Conservation (phyloP, 306 rosid species). For the Adenanthera pavonina region DNA sequence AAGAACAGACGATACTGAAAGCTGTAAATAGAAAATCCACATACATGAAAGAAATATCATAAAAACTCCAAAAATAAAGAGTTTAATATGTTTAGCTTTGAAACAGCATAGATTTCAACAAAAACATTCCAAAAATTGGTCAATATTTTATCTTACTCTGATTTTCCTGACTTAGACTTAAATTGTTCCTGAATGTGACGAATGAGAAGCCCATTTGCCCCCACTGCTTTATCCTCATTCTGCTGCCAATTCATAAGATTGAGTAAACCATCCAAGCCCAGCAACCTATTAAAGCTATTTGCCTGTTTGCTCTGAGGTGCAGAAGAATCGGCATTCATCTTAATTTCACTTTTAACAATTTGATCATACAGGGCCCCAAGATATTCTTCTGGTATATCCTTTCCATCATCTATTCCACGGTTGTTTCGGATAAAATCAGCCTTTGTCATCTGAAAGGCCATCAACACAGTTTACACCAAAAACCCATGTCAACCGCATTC, state of each 20-base stretch:
- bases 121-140: conserved; percentile 26
- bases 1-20: background rate
- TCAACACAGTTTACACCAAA: conserved; percentile 47
- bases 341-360: conserved; percentile 91
- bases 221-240: conserved; percentile 92
- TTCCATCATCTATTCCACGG: conserved; percentile 98
- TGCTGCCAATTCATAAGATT: conserved; percentile 97
- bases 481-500: conserved; percentile 34
- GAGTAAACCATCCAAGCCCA: conserved; percentile 95
- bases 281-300: conserved; percentile 85
- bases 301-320: conserved; percentile 94
- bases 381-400: conserved; percentile 94
- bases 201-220: conserved; percentile 96
- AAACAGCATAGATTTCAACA: conserved; percentile 26
- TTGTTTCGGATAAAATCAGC: conserved; percentile 96
- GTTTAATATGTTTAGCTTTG: conserved; percentile 30
- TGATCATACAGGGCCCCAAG: conserved; percentile 89
- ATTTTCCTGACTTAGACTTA: conserved; percentile 90
- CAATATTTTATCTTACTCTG: conserved; percentile 78
- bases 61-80: conserved; percentile 6
- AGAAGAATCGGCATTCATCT: conserved; percentile 90
- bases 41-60: conserved; percentile 23
- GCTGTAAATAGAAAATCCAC: conserved; percentile 21
- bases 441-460: conserved; percentile 85
- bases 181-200: conserved; percentile 95